Base-by-base conservation (phyloP, 306 rosid genomes). In the Ochetophila trinervis region DNA sequence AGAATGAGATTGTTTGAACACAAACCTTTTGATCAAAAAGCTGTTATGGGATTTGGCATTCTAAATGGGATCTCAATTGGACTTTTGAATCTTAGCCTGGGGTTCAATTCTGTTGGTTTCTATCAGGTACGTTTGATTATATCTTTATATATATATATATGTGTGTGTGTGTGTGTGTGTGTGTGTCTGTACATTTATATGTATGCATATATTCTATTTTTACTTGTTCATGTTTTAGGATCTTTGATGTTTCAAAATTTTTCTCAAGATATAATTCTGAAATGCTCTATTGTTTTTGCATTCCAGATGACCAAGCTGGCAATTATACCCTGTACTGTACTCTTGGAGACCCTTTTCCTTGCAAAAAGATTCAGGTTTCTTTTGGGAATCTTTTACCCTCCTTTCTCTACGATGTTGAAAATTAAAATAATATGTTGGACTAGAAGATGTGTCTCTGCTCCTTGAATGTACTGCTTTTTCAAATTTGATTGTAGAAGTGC, bases 31-130 rank as follows among this genome's bases (percentile, higher is more conserved):
- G 98, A 93, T 57, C 87, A 70, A 70, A 89, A 71, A 66, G 90
- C 94, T 37, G 93, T 86, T 1, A 73, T 86, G 74, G 98, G 98
- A 68, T 93, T 93, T 76, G 98, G 98, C 71, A 78, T 93, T 82
- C 84, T 93, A 60, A 93, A 93, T 76, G 98, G 98, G 64, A 93
- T 89, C 83, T 93, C 98, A 51, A 93, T 93, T 71, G 98, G 98
- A 55, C 98, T 93, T 73, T 74, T 93, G 76, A 93, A 93, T 76
- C 86, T 93, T 75, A 93, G 98, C 86, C 71, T 93, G 79, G 98
- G 98, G 48, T 93, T 93, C 80, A 93, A 93, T 75, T 93, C 98
- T 50, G 98, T 93, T 79, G 98, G 98, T 67, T 93, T 93, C 69
- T 93, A 93, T 80, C 98, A 93, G 84, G 98, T 93, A 79, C 47